A percentile compares a stretch with the other conserved stretches of the same genome.
Evolutionary conservation across 2,329 filamentous ascomycete genomes (phyloP).

Genomic region (Rutstroemia sp.): DNA sequence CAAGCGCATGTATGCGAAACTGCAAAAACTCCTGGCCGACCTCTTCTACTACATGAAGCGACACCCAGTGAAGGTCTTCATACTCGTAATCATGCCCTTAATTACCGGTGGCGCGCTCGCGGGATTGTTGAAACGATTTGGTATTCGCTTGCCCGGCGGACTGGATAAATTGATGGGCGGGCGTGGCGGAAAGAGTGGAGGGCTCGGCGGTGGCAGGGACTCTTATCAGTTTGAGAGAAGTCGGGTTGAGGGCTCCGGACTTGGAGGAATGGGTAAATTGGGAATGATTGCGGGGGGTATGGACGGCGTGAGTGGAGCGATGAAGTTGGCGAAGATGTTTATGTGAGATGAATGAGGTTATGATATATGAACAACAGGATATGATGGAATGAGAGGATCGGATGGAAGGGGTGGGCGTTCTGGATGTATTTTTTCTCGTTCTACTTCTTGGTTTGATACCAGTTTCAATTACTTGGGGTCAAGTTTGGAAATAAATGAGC

Average conservation of each 20-base stretch:
- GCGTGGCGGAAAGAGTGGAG: conserved; percentile 16
- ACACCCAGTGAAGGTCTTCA: conserved; percentile 81
- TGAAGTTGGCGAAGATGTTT: conserved; percentile 30
- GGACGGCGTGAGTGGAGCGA: conserved; percentile 23
- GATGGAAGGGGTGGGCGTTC: neutral
- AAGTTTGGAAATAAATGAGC: too few relatives aligned
- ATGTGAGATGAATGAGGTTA: conserved; percentile 18
- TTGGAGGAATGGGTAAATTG: conserved; percentile 16
- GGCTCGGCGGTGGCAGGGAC: conserved; percentile 1
- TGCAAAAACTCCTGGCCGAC: conserved; percentile 73
- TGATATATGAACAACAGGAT: neutral
- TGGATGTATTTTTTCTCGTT: neutral
- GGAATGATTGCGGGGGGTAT: conserved; percentile 19
- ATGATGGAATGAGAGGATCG: neutral
- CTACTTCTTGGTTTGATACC: neutral
- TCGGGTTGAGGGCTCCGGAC: conserved; percentile 17
- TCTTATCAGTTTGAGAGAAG: conserved; percentile 11
- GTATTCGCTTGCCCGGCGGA: conserved; percentile 63
- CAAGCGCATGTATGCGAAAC: conserved; percentile 62
- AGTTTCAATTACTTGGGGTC: neutral
- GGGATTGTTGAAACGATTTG: conserved; percentile 70
- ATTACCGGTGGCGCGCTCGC: conserved; percentile 76
- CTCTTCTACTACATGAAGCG: conserved; percentile 74
- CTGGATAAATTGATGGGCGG: conserved; percentile 51
- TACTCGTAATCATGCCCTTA: conserved; percentile 80